Base-by-base conservation (phyloP, 345 rosid genomes). In the Salix koriyanagi region DNA sequence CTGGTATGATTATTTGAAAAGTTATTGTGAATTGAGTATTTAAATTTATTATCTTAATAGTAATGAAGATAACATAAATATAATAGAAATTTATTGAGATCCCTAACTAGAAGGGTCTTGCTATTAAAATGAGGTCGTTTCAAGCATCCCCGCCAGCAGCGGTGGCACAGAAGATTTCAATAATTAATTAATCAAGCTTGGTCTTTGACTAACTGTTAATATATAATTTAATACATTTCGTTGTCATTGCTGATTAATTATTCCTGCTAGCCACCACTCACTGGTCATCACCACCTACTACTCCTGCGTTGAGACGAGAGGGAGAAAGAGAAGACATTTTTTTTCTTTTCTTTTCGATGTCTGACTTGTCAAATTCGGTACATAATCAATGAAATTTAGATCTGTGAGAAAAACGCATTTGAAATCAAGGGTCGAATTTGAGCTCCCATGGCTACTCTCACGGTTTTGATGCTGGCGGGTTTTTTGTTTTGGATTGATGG, bases 381-480 rank as follows among this genome's bases (percentile, higher is more conserved):
- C 44, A 58, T 56, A 6, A n/a, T 67, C 75, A 69, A 86, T 82
- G 87, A 76, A 80, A 76, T 64, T 67, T 76, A 75, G 91, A 86
- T 77, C 85, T 80, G 81, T 73, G 44, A 48, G 71, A 9, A 32
- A 41, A 70, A 70, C 87, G 88, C 86, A 54, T 70, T 80, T 73
- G 74, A 56, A 80, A 70, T 68, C 79, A n/a, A 77, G 79, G 79
- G 72, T 79, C 62, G 84, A 72, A 82, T 75, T 83, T 67, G 65
- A 74, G 72, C 80, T 74, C 7, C 70, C 61, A 90, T 86, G 92
- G 84, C 77, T 28, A 84, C 80, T 65, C 67, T 86, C 77, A 54
- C 36, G 69, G 71, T 79, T 75, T 72, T 79, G 70, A 34, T 60
- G 39, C 70, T 64, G 67, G 28, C 39, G 69, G 73, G 52, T 64